Conservation (phyloP, 2,329 filamentous ascomycete species). For the Teratosphaeria epicoccoides region DNA sequence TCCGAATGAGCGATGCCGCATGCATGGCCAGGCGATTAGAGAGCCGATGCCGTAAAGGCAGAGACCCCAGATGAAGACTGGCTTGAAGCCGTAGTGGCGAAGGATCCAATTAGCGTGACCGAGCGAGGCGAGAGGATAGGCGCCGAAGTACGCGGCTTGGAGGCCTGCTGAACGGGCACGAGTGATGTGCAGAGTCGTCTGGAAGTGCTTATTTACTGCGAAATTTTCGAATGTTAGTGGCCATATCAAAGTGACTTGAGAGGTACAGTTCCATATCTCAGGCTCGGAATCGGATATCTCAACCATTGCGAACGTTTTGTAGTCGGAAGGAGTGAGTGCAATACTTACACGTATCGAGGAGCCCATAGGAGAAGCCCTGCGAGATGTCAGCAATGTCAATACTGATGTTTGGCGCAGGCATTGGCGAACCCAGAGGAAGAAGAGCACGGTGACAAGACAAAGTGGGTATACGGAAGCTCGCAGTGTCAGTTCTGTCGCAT, state of each 20-base stretch:
- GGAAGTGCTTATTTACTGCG: slow-evolving; percentile 44
- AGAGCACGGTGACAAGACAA: slow-evolving; percentile 53
- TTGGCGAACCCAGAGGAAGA: slow-evolving; percentile 50
- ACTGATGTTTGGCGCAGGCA: not conserved
- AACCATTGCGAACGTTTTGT: no score
- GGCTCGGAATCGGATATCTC: no score
- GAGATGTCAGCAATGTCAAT: not conserved
- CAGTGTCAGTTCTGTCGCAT: slow-evolving; percentile 52
- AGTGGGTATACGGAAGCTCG: slow-evolving; percentile 58
- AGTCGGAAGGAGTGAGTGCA: no score
- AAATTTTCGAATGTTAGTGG: slow-evolving; percentile 21
- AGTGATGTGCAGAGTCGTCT: slow-evolving; percentile 34
- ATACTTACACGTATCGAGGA: slow-evolving; percentile 22
- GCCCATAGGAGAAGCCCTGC: slow-evolving; percentile 46
- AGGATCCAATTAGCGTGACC: slow-evolving; percentile 40
- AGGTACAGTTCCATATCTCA: no score
- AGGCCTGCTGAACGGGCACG: slow-evolving; percentile 35
- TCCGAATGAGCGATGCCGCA: slow-evolving; percentile 45
- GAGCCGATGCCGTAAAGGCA: slow-evolving; percentile 46
- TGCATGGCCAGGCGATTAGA: slow-evolving; percentile 49
- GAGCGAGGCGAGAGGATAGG: slow-evolving; percentile 39
- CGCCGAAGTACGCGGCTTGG: slow-evolving; percentile 41
- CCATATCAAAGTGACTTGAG: no score
- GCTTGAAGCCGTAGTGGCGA: slow-evolving; percentile 39
- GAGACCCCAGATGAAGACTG: slow-evolving; percentile 42